phyloP scores from a whole-genome alignment of 2,329 filamentous ascomycete species.

The Stylonectria norvegica region DNA sequence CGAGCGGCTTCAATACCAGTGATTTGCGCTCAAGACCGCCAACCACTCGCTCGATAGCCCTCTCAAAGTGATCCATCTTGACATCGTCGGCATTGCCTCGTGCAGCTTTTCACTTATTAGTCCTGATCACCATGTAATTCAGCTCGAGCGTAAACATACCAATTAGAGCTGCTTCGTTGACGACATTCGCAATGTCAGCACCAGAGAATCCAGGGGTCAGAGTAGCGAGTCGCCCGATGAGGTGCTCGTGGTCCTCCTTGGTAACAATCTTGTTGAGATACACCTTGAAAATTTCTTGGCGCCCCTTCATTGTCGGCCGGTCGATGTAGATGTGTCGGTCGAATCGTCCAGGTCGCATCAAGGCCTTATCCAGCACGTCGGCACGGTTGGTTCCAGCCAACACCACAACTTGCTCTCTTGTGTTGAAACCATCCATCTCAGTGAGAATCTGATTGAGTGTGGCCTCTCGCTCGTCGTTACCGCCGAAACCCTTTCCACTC shows the following conservation, averaged over 20 bases:
- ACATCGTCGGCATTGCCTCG: constrained; percentile 77
- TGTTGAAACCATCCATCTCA: constrained; percentile 99
- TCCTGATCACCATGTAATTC: constrained; percentile 28
- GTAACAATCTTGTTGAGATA: constrained; percentile 95
- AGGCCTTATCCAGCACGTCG: constrained; percentile 88
- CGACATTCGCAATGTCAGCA: constrained; percentile 96
- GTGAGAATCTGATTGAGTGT: constrained; percentile 98
- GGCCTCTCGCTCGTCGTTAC: constrained; percentile 94
- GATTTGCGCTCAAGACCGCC: constrained; percentile 97
- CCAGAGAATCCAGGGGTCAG: constrained; percentile 95
- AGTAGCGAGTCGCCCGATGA: constrained; percentile 84
- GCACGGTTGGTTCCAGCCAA: constrained; percentile 94
- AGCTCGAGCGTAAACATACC: constrained; percentile 56
- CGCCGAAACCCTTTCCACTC: constrained; percentile 67
- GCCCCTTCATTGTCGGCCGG: constrained; percentile 91
- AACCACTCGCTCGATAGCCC: constrained; percentile 95
- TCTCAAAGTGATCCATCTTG: constrained; percentile 88
- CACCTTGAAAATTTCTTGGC: constrained; percentile 93
- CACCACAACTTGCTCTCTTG: constrained; percentile 91
- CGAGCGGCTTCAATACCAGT: constrained; percentile 83
- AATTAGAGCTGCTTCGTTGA: constrained; percentile 95
- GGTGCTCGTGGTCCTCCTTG: constrained; percentile 79
- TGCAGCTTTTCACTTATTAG: constrained; percentile 59
- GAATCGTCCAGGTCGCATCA: constrained; percentile 96
- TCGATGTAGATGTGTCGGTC: constrained; percentile 96